Percentiles rank a stretch among this genome's conserved stretches.
Conservation (phyloP, 2,329 filamentous ascomycete species). For the Fusarium chaquense region DNA sequence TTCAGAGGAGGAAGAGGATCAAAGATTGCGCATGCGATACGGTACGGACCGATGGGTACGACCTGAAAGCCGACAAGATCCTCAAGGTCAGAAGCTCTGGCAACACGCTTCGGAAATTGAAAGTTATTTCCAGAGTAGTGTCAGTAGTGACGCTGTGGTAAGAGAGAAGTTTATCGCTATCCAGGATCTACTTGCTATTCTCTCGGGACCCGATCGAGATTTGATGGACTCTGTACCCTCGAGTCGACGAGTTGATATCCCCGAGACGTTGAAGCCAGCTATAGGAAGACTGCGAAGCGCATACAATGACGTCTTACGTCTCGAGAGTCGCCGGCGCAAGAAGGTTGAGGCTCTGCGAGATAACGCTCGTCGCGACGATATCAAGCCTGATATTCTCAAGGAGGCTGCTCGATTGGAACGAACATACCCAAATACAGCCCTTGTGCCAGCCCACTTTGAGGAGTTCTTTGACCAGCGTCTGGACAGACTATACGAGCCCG, state of each 20-base stretch:
- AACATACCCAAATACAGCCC: constrained; percentile 83
- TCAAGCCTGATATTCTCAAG: constrained; percentile 83
- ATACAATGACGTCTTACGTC: constrained; percentile 85
- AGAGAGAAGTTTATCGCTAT: constrained; percentile 82
- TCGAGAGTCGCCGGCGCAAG: constrained; percentile 83
- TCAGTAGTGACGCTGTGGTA: constrained; percentile 70
- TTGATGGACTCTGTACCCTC: constrained; percentile 92
- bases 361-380: constrained; percentile 87
- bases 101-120: constrained; percentile 82
- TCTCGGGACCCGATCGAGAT: constrained; percentile 82
- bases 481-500: constrained; percentile 79
- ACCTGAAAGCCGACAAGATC: constrained; percentile 75
- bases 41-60: constrained; percentile 90
- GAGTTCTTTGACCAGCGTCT: constrained; percentile 87
- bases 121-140: constrained; percentile 80
- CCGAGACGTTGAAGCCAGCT: constrained; percentile 82
- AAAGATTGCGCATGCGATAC: constrained; percentile 78
- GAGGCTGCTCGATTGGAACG: constrained; percentile 89
- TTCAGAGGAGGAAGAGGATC: constrained; percentile 86
- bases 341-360: constrained; percentile 83
- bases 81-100: constrained; percentile 76
- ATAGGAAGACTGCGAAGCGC: constrained; percentile 80
- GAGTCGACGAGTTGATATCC: constrained; percentile 81
- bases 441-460: constrained; percentile 92
- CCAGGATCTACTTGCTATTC: constrained; percentile 78